Conservation (phyloP, 108 stramenopile species). For the Conticribra guillardii region DNA sequence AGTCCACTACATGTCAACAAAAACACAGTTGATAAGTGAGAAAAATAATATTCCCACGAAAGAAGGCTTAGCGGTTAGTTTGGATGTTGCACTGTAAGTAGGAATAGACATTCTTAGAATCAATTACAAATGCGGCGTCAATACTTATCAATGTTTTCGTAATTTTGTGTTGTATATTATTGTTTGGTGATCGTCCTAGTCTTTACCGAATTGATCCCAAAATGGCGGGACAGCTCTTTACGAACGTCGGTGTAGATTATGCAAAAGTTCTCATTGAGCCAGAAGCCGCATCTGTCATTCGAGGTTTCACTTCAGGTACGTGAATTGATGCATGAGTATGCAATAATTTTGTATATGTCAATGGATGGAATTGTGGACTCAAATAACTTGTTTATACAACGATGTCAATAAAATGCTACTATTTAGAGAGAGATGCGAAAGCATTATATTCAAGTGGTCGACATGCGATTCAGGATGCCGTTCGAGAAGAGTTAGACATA, state of each 20-base stretch:
- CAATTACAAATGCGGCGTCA: no score
- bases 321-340: no score
- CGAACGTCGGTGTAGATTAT: conserved; percentile 44
- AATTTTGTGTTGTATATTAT: no score
- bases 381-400: no score
- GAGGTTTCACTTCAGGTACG: conserved; percentile 51
- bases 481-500: conserved; percentile 40
- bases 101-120: no score
- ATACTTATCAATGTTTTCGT: no score
- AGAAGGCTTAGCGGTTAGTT: conserved; percentile 49
- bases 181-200: no score
- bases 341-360: no score
- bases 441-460: conserved; percentile 55
- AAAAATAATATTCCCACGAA: conserved; percentile 51
- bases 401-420: no score
- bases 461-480: conserved; percentile 37
- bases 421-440: conserved; percentile 54
- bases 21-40: conserved; percentile 50
- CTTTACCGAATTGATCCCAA: conserved; percentile 34
- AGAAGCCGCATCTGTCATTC: conserved; percentile 54
- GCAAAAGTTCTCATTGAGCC: conserved; percentile 38
- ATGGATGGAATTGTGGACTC: neutral
- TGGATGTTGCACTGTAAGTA: conserved; percentile 46
- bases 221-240: conserved; percentile 40
- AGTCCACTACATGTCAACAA: conserved; percentile 39